Conservation (phyloP, 352 stramenopile species). For the Phytopythium cucurbitacearum region DNA sequence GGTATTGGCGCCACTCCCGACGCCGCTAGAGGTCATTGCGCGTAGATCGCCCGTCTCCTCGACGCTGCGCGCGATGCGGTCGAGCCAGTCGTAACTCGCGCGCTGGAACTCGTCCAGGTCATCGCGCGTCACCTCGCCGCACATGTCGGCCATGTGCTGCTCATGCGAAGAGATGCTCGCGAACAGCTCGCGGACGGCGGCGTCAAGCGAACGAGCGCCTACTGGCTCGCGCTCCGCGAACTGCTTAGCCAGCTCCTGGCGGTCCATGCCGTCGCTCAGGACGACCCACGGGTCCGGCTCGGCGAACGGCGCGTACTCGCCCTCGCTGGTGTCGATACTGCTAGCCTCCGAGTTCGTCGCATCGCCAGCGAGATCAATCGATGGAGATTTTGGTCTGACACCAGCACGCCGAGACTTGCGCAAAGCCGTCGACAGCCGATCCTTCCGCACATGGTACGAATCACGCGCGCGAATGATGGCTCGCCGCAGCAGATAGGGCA, state of each 20-base stretch:
- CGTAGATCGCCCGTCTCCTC: constrained; percentile 27
- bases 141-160: constrained; percentile 49
- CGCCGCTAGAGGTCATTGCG: not conserved
- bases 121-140: constrained; percentile 21
- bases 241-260: constrained; percentile 22
- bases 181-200: constrained; percentile 32
- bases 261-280: constrained; percentile 22
- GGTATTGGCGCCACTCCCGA: not conserved
- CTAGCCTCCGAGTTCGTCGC: not conserved
- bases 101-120: constrained; percentile 44
- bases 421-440: constrained; percentile 25
- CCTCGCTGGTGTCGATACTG: not conserved
- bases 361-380: not conserved
- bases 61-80: constrained; percentile 38
- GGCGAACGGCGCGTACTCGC: constrained; percentile 13
- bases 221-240: constrained; percentile 40
- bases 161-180: constrained; percentile 37
- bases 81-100: constrained; percentile 57
- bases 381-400: not conserved
- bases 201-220: constrained; percentile 27
- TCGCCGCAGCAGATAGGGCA: constrained; percentile 42
- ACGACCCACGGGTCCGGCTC: constrained; percentile 24
- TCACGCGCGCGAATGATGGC: constrained; percentile 43
- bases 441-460: constrained; percentile 52
- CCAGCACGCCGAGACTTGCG: constrained; percentile 4